Conservation (phyloP, 306 rosid genomes). For the Cucurbita pepo region DNA sequence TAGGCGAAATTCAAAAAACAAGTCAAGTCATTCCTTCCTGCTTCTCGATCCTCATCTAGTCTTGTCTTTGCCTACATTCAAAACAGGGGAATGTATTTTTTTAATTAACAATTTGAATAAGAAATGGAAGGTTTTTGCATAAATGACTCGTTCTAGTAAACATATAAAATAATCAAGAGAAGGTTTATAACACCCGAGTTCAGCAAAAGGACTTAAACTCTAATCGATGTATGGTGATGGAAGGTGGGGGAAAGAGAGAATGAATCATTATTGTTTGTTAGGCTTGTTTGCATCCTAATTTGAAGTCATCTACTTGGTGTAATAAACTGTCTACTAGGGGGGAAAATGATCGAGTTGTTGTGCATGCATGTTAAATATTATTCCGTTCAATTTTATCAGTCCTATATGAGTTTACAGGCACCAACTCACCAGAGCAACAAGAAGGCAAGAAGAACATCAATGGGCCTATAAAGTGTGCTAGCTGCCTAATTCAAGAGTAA, state of each 20-base stretch:
- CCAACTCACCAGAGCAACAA: slow-evolving; percentile 14
- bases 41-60: slow-evolving; percentile 7
- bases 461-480: slow-evolving; percentile 8
- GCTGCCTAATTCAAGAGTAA: slow-evolving; percentile 13
- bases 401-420: background rate
- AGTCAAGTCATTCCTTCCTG: slow-evolving; percentile 3
- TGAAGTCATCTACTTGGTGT: background rate
- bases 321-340: background rate
- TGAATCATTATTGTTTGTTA: background rate
- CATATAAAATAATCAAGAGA: background rate
- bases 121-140: background rate
- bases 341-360: background rate
- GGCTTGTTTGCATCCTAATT: background rate
- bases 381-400: background rate
- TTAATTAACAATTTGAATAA: background rate
- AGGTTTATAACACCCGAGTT: background rate
- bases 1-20: background rate
- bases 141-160: background rate
- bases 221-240: background rate
- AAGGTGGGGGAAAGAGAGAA: background rate
- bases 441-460: slow-evolving; percentile 11
- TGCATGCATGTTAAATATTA: background rate
- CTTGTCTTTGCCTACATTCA: slow-evolving; percentile 8
- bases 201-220: background rate
- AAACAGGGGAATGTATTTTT: slow-evolving; percentile 5